Base-by-base conservation (phyloP, 345 rosid genomes). In the Erysimum cheiranthoides region DNA sequence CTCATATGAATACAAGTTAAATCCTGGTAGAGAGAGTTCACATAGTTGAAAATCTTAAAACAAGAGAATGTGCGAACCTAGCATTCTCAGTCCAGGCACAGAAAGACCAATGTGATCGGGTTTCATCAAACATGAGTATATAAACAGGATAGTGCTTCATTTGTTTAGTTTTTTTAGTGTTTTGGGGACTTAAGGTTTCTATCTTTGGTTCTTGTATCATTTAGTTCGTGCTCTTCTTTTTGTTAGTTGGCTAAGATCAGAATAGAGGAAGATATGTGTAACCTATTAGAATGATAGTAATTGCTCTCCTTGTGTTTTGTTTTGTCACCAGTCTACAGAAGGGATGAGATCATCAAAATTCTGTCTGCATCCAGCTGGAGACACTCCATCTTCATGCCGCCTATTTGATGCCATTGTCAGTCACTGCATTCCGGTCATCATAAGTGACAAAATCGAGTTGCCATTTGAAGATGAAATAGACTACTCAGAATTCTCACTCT, bases 351-450 rank as follows among this genome's bases (percentile, higher is more conserved):
- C 82, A 25, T 93, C 98, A 4, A 93, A 90, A 69, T 92, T 91
- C 80, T 93, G 98, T 70, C 85, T 93, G 40, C 84, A 90, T 84
- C 96, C 94, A 42, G 96, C 92, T 4, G 97, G 98, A 58, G 98
- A 93, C 58, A 90, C 98, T 12, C 98, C 98, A 57, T 90, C 98
- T 39, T 92, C 98, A 38, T 90, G 94, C 80, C 89, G 97, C 17
- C 75, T 91, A 28, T 93, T 91, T 42, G 97, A 91, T 49, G 98
- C 97, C 28, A 88, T 91, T 56, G 93, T 86, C 69, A 91, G 96
- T 80, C 96, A 90, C 81, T 91, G 98, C 77, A 80, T 91, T 51
- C 97, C 98, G 0, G 93, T 91, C 54, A 86, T 93, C 56, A 85
- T 91, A 75, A 91, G 98, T 28, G 90, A 93, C 79, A 83, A 71